Conservation (phyloP, 768 basidiomycete species). For the Jaapia argillacea region DNA sequence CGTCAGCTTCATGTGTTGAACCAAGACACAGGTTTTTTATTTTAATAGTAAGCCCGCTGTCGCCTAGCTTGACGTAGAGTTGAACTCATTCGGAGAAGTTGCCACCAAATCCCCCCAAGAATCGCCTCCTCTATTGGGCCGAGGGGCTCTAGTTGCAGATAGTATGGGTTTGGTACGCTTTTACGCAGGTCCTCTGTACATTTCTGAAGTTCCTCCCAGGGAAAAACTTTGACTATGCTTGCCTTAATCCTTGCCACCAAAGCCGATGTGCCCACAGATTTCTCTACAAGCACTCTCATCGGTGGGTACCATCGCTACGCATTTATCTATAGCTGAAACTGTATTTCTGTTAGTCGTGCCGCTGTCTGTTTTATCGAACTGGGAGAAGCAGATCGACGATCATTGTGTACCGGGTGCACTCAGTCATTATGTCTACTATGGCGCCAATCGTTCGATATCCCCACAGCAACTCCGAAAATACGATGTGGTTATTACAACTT, state of each 20-base stretch:
- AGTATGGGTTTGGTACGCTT: conserved; percentile 67
- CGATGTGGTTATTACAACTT: conserved; percentile 81
- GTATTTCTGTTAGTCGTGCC: conserved; percentile 47
- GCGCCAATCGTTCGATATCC: conserved; percentile 47
- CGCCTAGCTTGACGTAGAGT: neutral
- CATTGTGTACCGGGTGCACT: conserved; percentile 50
- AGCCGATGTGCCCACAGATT: conserved; percentile 42
- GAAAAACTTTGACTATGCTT: conserved; percentile 88
- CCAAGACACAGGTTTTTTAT: conserved; percentile 21
- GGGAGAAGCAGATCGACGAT: conserved; percentile 77
- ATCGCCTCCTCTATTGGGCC: conserved; percentile 51
- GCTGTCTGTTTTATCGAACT: conserved; percentile 78
- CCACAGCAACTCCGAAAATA: conserved; percentile 50
- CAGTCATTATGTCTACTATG: conserved; percentile 60
- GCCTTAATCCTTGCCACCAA: conserved; percentile 74
- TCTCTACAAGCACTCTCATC: conserved; percentile 67
- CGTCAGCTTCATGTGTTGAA: neutral
- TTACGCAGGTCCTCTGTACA: neutral
- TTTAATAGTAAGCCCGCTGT: conserved; percentile 21
- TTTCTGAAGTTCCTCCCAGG: conserved; percentile 27
- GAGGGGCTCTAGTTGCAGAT: conserved; percentile 85
- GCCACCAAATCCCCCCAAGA: conserved; percentile 77
- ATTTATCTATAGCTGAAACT: neutral
- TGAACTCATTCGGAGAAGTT: conserved; percentile 29
- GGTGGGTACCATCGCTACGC: conserved; percentile 31